phyloP scores from a whole-genome alignment of 2,329 filamentous ascomycete genomes.

The Xylaria multiplex region DNA sequence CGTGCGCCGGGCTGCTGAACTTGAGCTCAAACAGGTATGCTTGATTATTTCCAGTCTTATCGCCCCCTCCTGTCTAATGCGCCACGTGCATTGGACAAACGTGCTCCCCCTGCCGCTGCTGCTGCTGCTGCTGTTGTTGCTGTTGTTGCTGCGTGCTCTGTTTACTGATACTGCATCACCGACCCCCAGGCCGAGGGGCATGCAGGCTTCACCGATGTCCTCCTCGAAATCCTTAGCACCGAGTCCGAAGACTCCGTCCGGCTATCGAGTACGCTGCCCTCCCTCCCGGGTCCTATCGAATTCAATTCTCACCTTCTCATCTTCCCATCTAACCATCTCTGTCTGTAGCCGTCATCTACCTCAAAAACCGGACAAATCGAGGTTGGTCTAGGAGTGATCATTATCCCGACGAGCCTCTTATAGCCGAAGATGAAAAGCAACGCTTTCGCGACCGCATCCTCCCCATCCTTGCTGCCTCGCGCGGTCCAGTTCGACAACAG shows the following conservation, averaged over 20 bases:
- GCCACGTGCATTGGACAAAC: constrained; percentile 30
- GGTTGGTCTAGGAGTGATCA: constrained; percentile 87
- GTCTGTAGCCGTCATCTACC: constrained; percentile 85
- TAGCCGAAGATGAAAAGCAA: constrained; percentile 88
- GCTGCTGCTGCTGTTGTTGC: no score
- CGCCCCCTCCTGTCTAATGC: constrained; percentile 39
- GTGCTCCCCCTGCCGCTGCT: constrained; percentile 5
- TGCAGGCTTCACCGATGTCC: constrained; percentile 87
- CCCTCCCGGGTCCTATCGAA: constrained; percentile 23
- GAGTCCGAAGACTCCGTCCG: constrained; percentile 88
- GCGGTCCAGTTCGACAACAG: constrained; percentile 86
- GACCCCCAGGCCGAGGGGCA: constrained; percentile 81
- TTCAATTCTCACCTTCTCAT: constrained; percentile 1
- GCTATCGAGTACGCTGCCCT: constrained; percentile 77
- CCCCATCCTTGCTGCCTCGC: constrained; percentile 84
- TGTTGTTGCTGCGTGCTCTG: constrained; percentile 28
- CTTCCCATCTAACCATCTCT: constrained; percentile 39
- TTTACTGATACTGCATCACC: constrained; percentile 35
- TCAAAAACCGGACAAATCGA: constrained; percentile 96
- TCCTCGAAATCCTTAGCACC: constrained; percentile 87
- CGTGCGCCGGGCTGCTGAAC: constrained; percentile 78
- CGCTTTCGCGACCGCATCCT: constrained; percentile 88
- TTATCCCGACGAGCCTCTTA: constrained; percentile 75
- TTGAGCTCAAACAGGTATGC: constrained; percentile 80
- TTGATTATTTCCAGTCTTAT: constrained; percentile 22